These are phyloP conservation scores for Mycena galericulata DNA, from an alignment of 768 basidiomycete genomes.

Conservation along the genomic window DNA sequence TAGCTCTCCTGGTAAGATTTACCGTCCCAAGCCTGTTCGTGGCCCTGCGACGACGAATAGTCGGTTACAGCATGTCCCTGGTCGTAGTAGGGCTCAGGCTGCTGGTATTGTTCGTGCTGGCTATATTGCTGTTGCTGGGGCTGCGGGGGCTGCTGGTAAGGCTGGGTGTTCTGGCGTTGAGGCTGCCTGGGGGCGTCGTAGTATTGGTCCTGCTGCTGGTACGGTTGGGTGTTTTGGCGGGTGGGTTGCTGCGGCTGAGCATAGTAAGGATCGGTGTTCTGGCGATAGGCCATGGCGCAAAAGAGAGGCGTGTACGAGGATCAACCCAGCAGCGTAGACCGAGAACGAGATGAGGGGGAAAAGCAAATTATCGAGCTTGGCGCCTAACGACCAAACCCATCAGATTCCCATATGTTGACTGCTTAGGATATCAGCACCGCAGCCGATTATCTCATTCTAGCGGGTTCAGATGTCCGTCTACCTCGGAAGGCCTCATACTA, in stretches of 20 bases:
- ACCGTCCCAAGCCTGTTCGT: constrained; percentile 58
- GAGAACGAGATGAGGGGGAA: constrained; percentile 12
- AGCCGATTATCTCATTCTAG: no score
- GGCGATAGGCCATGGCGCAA: constrained; percentile 64
- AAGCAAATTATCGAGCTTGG: constrained; percentile 23
- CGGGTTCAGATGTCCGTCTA: no score
- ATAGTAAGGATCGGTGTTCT: constrained; percentile 66
- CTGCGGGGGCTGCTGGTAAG: constrained; percentile 31
- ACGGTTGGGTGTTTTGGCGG: constrained; percentile 27
- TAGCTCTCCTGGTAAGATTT: constrained; percentile 73
- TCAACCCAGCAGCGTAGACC: constrained; percentile 32
- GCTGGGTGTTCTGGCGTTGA: constrained; percentile 5
- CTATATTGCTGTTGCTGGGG: constrained; percentile 44
- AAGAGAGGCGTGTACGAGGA: constrained; percentile 27
- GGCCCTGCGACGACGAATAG: constrained; percentile 52
- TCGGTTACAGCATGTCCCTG: constrained; percentile 32
- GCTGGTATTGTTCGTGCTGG: constrained; percentile 32
- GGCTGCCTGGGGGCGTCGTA: constrained; percentile 38
- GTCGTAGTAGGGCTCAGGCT: constrained; percentile 22
- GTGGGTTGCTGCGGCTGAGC: constrained; percentile 40
- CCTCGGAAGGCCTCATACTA: no score
- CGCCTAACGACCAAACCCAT: constrained; percentile 1
- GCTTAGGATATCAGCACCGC: no score
- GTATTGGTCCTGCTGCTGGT: constrained; percentile 35
- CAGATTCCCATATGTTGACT: no score